These are phyloP conservation scores for Lepidium africanum DNA, from an alignment of 345 rosid species.

Conservation along the genomic window DNA sequence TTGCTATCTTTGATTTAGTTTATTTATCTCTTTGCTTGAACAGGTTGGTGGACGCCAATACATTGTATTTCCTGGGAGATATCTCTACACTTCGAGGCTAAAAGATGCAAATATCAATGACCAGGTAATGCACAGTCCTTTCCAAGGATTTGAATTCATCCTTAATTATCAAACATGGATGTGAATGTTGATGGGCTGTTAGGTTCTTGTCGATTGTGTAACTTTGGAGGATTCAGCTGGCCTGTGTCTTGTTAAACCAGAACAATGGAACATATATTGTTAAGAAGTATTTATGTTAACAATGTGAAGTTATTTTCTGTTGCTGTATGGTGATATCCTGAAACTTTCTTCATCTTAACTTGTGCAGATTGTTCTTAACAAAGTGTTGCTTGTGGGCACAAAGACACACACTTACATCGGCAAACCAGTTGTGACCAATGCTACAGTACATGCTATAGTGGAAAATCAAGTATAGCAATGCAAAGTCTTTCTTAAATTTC, in stretches of 20 bases:
- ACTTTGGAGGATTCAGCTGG: neutral
- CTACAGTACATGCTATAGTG: slow-evolving; percentile 90
- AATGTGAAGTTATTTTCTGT: neutral
- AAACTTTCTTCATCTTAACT: neutral
- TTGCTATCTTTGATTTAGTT: neutral
- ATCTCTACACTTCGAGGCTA: slow-evolving; percentile 65
- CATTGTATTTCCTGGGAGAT: slow-evolving; percentile 90
- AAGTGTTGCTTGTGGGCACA: slow-evolving; percentile 96
- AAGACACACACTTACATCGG: slow-evolving; percentile 77
- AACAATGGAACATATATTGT: neutral
- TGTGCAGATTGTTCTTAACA: slow-evolving; percentile 65
- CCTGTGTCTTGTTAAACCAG: neutral
- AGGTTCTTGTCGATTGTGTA: neutral
- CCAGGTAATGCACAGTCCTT: slow-evolving; percentile 40
- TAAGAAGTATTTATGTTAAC: neutral
- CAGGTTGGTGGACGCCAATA: slow-evolving; percentile 87
- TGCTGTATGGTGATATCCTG: neutral
- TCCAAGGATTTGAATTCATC: neutral
- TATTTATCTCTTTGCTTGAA: slow-evolving; percentile 3
- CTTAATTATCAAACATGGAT: too few species aligned
- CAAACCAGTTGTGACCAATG: slow-evolving; percentile 85
- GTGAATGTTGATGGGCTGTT: too few species aligned
- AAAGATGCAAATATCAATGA: slow-evolving; percentile 86
- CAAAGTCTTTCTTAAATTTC: neutral
- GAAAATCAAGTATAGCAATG: slow-evolving; percentile 64